Base-by-base conservation (phyloP, 176 grass and related monocot genomes). In the Areca catechu region DNA sequence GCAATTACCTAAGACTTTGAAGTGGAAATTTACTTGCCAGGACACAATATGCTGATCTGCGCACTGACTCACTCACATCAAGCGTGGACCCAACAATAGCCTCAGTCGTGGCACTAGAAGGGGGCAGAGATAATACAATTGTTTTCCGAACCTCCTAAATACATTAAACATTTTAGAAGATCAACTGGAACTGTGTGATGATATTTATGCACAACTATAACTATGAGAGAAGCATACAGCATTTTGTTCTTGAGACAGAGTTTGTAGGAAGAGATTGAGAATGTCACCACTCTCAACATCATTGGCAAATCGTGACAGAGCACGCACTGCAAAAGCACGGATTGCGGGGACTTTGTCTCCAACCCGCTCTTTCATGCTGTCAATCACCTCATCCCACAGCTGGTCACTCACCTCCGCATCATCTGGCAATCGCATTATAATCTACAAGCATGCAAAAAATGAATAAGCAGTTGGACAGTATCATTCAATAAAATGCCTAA, bases 11-110 rank as follows among this genome's bases (percentile, higher is more conserved):
- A 50, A 97, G 75, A 73, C 63, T 84, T 68, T 91, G 93, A 43
- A 97, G 87, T 15, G 93, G 87, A 75, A 92, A 97, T 83, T 88
- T 97, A 21, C 62, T 80, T 50, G 87, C 77, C 61, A 97, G 68
- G 10, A 91, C 83, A 70, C 61, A 77, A 74, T 83, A 88, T 28
- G 87, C 75, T 60, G 83, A 77, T 76, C 65, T 91, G 20, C 93
- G 79, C 22, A 83, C 87, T 37, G 80, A 88, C 47, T 86, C 83
- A 61, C 73, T 91, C 22, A 77, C 67, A 18, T 97, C 87, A 72
- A 80, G 84, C 2, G 75, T 91, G 22, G 78, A 86, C 58, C 70
- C 78, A 56, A 85, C 71, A 68, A 97, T 68, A 48, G 66, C 72
- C 49, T 91, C 93, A 59, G 82, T 25, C 54, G 93, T 97, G 58